These are phyloP conservation scores for Fusarium musae DNA, from an alignment of 2,329 filamentous ascomycete species.

Conservation along the genomic window DNA sequence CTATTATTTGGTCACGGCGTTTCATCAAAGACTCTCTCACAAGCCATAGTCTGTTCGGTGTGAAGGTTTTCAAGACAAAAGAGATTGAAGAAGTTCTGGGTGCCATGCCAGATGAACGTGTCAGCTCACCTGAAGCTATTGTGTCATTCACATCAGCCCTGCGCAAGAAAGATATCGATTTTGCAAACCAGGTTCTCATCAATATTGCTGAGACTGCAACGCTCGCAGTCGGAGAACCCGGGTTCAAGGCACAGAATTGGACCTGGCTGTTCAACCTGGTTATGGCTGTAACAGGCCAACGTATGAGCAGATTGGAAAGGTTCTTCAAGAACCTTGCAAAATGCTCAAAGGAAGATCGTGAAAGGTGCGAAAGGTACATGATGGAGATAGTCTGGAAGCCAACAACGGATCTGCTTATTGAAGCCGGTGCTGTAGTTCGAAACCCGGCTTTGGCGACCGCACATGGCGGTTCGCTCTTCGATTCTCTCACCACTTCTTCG, in stretches of 20 bases:
- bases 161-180: background rate
- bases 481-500: background rate
- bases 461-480: background rate
- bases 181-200: slow-evolving; percentile 30
- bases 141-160: slow-evolving; percentile 1
- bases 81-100: slow-evolving; percentile 39
- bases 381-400: slow-evolving; percentile 46
- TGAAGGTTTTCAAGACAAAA: background rate
- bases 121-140: slow-evolving; percentile 1
- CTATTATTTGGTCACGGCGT: slow-evolving; percentile 44
- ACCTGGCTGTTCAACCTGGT: slow-evolving; percentile 12
- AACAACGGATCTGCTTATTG: slow-evolving; percentile 44
- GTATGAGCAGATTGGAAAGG: background rate
- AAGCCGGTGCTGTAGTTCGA: slow-evolving; percentile 33
- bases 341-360: background rate
- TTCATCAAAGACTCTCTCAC: slow-evolving; percentile 45
- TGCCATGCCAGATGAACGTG: slow-evolving; percentile 13
- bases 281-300: slow-evolving; percentile 1
- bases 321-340: slow-evolving; percentile 12
- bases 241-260: slow-evolving; percentile 16
- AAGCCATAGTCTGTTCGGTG: slow-evolving; percentile 26
- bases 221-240: slow-evolving; percentile 23
- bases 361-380: slow-evolving; percentile 5
- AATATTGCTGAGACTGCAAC: slow-evolving; percentile 26
- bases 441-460: slow-evolving; percentile 9